Evolutionary conservation across 2,329 filamentous ascomycete genomes (phyloP).

Genomic region (Fusarium nygamai): DNA sequence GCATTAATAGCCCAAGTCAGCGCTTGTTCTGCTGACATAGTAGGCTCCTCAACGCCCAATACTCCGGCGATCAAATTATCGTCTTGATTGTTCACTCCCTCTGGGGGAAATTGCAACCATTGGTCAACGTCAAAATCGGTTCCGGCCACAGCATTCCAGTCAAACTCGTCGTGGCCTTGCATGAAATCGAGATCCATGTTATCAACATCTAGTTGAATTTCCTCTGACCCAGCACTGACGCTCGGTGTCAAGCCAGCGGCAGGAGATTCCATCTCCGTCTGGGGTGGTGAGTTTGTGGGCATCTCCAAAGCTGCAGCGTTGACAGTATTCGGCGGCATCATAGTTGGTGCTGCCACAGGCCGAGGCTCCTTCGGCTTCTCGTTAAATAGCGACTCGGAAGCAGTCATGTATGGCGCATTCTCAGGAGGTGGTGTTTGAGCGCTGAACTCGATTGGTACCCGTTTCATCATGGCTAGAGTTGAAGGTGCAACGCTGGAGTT

Average conservation of each 20-base stretch:
- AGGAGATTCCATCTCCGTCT: conserved; percentile 55
- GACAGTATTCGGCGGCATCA: conserved; percentile 52
- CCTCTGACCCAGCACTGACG: conserved; percentile 56
- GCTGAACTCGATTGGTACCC: conserved; percentile 50
- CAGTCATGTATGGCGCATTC: conserved; percentile 56
- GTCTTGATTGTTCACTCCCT: conserved; percentile 55
- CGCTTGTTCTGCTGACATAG: conserved; percentile 44
- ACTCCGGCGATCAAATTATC: conserved; percentile 50
- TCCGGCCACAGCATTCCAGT: conserved; percentile 63
- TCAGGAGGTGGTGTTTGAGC: conserved; percentile 66
- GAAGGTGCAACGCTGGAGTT: conserved; percentile 51
- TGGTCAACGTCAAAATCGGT: conserved; percentile 68
- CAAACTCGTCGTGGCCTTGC: conserved; percentile 60
- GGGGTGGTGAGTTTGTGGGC: conserved; percentile 55
- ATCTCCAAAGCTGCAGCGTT: conserved; percentile 50
- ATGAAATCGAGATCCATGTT: conserved; percentile 59
- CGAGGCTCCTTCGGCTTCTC: conserved; percentile 43
- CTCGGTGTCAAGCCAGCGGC: conserved; percentile 55
- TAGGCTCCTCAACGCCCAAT: conserved; percentile 44
- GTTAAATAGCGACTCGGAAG: conserved; percentile 52
- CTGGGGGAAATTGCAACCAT: conserved; percentile 67
- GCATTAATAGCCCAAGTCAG: conserved; percentile 45
- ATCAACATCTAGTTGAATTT: conserved; percentile 48
- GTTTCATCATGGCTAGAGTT: conserved; percentile 50
- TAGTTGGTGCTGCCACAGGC: conserved; percentile 28